phyloP scores from a whole-genome alignment of 2,329 filamentous ascomycete genomes.

The Lasiodiplodia hormozganensis region DNA sequence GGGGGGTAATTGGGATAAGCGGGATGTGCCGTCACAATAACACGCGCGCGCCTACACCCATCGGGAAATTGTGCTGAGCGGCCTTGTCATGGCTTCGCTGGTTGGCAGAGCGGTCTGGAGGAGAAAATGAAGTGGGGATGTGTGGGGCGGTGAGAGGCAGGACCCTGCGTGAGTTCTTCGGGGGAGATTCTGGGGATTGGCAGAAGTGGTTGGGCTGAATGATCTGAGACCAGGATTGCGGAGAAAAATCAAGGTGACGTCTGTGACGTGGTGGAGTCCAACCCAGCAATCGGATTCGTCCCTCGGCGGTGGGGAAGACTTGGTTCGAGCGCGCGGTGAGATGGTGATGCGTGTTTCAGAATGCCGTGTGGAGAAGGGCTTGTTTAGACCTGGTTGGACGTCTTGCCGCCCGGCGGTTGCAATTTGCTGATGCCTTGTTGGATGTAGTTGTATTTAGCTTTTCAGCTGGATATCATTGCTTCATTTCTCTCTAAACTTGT shows the following conservation, averaged over 20 bases:
- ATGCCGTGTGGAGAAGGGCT: conserved; percentile 1
- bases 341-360: conserved; percentile 22
- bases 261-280: conserved; percentile 20
- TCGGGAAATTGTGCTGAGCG: not conserved
- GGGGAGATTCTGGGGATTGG: conserved; percentile 1
- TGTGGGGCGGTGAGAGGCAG: not conserved
- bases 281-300: conserved; percentile 19
- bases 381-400: conserved; percentile 4
- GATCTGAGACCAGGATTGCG: conserved; percentile 20
- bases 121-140: not conserved
- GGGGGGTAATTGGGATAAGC: conserved; percentile 11
- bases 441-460: not conserved
- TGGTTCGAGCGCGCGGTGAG: conserved; percentile 2
- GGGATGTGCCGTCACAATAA: not conserved
- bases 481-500: too few species aligned
- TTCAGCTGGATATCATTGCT: not conserved
- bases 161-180: conserved; percentile 7
- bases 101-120: conserved; percentile 1
- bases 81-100: not conserved
- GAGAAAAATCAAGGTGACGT: not conserved
- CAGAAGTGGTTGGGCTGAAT: not conserved
- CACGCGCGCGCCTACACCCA: conserved; percentile 5
- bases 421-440: not conserved
- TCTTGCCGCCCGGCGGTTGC: conserved; percentile 6
- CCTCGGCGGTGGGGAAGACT: conserved; percentile 3